phyloP scores from a whole-genome alignment of 345 rosid species.

The Sonneratia alba region DNA sequence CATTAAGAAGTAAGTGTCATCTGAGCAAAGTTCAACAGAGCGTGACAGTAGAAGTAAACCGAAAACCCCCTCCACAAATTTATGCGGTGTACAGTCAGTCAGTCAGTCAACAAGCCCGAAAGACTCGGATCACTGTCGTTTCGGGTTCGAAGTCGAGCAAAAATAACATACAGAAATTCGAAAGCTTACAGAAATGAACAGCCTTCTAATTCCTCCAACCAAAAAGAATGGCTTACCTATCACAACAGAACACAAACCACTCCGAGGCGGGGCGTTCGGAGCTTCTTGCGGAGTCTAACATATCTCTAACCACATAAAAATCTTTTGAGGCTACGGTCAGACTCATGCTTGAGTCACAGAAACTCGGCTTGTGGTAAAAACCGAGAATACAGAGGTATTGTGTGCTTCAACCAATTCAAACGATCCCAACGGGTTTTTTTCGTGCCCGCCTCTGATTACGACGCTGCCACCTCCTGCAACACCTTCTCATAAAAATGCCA shows the following conservation, averaged over 20 bases:
- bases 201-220: neutral
- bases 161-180: neutral
- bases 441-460: neutral
- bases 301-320: neutral
- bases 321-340: neutral
- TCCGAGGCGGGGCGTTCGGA: neutral
- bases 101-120: neutral
- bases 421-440: neutral
- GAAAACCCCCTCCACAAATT: neutral
- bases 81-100: neutral
- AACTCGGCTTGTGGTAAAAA: neutral
- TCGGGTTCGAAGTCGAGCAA: neutral
- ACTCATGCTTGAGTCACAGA: neutral
- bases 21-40: neutral
- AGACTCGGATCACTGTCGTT: neutral
- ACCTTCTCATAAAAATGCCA: slow-evolving; percentile 53
- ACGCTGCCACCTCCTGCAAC: neutral
- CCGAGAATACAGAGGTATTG: neutral
- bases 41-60: neutral
- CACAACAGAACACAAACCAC: neutral
- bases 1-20: neutral
- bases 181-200: neutral
- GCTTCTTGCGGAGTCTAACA: neutral
- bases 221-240: neutral
- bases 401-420: neutral